phyloP scores from a whole-genome alignment of 2,329 filamentous ascomycete species.

The Fusarium kyushuense region DNA sequence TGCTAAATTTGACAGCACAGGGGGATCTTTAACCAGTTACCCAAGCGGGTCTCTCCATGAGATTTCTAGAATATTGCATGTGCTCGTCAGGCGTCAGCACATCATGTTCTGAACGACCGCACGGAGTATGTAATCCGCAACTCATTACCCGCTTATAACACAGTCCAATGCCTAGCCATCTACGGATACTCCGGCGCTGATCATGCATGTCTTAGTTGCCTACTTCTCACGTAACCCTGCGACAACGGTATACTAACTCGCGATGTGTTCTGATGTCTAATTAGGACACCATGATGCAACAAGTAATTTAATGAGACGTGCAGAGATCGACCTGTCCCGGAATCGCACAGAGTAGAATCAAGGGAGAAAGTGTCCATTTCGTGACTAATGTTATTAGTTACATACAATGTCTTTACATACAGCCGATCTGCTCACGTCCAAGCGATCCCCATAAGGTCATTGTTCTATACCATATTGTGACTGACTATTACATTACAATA shows the following conservation, averaged over 20 bases:
- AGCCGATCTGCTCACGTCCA: not conserved
- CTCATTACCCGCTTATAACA: not conserved
- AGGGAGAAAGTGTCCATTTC: not conserved
- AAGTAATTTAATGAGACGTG: conserved; percentile 26
- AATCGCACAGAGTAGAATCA: not conserved
- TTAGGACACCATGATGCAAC: conserved; percentile 11
- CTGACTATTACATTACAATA: not conserved
- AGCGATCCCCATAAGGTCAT: not conserved
- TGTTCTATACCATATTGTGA: not conserved
- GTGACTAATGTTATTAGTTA: not conserved
- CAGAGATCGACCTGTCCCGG: conserved; percentile 24
- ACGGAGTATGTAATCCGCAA: not conserved
- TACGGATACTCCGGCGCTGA: not conserved
- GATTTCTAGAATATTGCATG: conserved; percentile 28
- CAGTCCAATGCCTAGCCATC: not conserved
- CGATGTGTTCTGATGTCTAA: conserved; percentile 16
- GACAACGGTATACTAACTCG: conserved; percentile 6
- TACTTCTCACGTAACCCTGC: not conserved
- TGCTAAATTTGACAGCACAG: conserved; percentile 48
- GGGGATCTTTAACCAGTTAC: conserved; percentile 31
- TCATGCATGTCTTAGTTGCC: conserved; percentile 12
- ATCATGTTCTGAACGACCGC: not conserved
- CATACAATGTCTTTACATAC: not conserved
- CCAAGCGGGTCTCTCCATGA: conserved; percentile 34
- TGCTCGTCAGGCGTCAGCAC: conserved; percentile 20